Conservation (phyloP, 331 rosid genomes). For the Phaseolus coccineus region DNA sequence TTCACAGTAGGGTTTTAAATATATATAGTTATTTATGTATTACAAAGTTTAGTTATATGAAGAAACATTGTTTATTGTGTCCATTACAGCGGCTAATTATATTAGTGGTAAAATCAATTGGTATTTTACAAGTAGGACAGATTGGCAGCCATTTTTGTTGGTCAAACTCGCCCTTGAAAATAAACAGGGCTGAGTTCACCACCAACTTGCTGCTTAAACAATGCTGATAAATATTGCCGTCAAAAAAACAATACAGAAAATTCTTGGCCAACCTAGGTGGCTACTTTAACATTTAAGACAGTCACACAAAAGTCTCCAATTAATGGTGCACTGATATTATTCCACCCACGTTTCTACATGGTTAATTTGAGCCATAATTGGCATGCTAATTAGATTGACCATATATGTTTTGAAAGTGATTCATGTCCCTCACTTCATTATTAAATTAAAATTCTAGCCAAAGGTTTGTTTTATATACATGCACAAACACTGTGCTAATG, state of each 20-base stretch:
- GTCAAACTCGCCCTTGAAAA: slow-evolving; percentile 31
- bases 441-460: not conserved
- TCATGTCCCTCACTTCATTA: not conserved
- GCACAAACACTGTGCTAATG: not conserved
- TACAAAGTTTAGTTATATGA: not conserved
- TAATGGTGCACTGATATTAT: not conserved
- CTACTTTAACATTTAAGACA: not conserved
- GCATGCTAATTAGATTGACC: slow-evolving; percentile 39
- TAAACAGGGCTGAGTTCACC: not conserved
- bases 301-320: slow-evolving; percentile 50
- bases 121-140: not conserved
- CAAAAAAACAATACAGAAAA: slow-evolving; percentile 14
- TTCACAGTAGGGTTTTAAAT: too few relatives aligned
- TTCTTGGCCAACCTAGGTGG: slow-evolving; percentile 25
- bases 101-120: not conserved
- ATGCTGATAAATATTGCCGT: slow-evolving; percentile 1
- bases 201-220: slow-evolving; percentile 23
- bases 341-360: slow-evolving; percentile 26
- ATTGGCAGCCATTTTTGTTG: not conserved
- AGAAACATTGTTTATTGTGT: not conserved
- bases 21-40: too few relatives aligned
- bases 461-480: not conserved
- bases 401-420: slow-evolving; percentile 33
- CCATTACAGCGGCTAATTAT: too few relatives aligned
- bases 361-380: slow-evolving; percentile 21